Percentiles rank a stretch among this genome's conserved stretches.
Evolutionary conservation across 805 yeast genomes (phyloP).

Genomic region (Geotrichum ghanense): DNA sequence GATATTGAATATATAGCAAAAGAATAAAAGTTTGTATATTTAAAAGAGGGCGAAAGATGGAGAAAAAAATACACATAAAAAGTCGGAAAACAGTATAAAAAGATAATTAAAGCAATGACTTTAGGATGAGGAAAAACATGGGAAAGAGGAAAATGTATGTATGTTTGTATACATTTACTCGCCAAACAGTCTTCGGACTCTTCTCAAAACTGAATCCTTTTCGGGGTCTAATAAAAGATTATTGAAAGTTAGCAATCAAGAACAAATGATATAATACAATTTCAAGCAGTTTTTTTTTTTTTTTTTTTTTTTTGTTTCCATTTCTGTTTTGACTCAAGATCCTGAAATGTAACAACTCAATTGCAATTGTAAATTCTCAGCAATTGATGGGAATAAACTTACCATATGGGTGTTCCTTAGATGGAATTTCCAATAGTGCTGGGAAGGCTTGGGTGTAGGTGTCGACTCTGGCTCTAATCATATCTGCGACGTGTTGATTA

Average conservation of each 20-base stretch:
- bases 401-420: conserved; percentile 92
- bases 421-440: conserved; percentile 91
- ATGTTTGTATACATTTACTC: conserved; percentile 37
- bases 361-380: background rate
- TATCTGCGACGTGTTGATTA: conserved; percentile 87
- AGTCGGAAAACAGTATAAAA: too few relatives aligned
- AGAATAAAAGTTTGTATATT: too few relatives aligned
- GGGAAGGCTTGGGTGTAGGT: conserved; percentile 85
- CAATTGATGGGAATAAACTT: conserved; percentile 5
- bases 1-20: too few relatives aligned
- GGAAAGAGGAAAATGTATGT: too few relatives aligned
- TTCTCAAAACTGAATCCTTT: conserved; percentile 87
- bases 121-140: conserved; percentile 1
- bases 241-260: background rate
- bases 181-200: conserved; percentile 91
- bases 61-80: too few relatives aligned
- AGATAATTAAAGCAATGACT: too few relatives aligned
- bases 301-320: too few relatives aligned
- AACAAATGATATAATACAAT: too few relatives aligned
- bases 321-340: too few relatives aligned
- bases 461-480: conserved; percentile 74
- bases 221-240: conserved; percentile 55
- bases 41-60: too few relatives aligned
- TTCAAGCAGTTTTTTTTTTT: too few relatives aligned
- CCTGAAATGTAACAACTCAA: background rate